Evolutionary conservation across 2,329 filamentous ascomycete species (phyloP).

Genomic region (Cylindrodendrum hubeiense): DNA sequence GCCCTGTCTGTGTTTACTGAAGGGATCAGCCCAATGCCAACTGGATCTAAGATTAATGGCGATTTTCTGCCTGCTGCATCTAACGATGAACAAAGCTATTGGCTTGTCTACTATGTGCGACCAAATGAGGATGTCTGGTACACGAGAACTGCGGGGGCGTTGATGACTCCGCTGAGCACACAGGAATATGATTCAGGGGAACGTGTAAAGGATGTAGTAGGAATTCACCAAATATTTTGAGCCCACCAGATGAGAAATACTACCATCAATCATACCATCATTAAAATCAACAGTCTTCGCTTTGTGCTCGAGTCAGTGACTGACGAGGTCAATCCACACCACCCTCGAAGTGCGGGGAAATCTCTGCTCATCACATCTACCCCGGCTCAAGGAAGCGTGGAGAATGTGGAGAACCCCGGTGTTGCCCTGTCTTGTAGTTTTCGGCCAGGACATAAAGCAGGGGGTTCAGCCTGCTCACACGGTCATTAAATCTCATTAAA

Average conservation of each 20-base stretch:
- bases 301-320: background rate
- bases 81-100: background rate
- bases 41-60: background rate
- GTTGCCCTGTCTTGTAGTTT: too few relatives aligned
- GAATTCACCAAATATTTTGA: background rate
- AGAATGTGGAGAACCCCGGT: background rate
- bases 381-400: background rate
- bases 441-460: background rate
- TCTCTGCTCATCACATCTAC: background rate
- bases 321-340: background rate
- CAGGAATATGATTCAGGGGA: background rate
- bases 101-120: constrained; percentile 2
- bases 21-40: background rate
- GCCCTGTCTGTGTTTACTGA: constrained; percentile 5
- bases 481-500: background rate
- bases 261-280: background rate
- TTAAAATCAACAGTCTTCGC: background rate
- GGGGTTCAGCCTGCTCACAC: background rate
- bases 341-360: background rate
- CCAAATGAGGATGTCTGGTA: constrained; percentile 6
- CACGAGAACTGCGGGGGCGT: constrained; percentile 5
- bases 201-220: background rate
- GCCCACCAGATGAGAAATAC: too few relatives aligned
- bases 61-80: background rate
- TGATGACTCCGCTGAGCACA: constrained; percentile 3